Evolutionary conservation across 2,329 filamentous ascomycete species (phyloP), one percentile per base, ranked within the genome.

Genomic region (Ceratocystiopsis minuta): DNA sequence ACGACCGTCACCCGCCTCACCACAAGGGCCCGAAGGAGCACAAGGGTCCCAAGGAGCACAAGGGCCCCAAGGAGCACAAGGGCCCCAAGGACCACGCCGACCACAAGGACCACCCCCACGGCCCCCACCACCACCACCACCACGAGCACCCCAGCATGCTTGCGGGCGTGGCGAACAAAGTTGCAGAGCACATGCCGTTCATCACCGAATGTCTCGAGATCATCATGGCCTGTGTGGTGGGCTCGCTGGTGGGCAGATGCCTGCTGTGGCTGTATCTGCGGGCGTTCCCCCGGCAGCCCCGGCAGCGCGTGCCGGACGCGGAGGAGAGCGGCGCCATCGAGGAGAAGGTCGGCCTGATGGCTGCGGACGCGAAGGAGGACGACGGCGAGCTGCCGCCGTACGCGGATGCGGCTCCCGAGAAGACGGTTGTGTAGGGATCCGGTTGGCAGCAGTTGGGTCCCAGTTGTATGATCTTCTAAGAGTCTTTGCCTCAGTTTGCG

Each of bases 101-200:
- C 17, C 18, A 33, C 36, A n/a, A 38, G 39, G 42, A 45, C 34
- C 38, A 41, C 48, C 48, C 49, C 6, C 24, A 28, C 51, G 52
- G 44, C 18, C 41, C 33, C 47, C 54, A 46, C 45, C 45, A 46
- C 46, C 38, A 47, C 39, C 49, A 48, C 42, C 47, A 50, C 42
- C 43, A 46, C 57, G n/a, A n/a, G n/a, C 56, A 81, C 35, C 54
- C 83, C 38, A 78, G 75, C 42, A 78, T 84, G 68, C 60, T 76
- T 44, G 56, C 79, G 35, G 78, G 77, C 47, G n/a, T n/a, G n/a
- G n/a, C n/a, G n/a, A n/a, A n/a, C n/a, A n/a, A n/a, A n/a, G n/a
- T n/a, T n/a, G n/a, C n/a, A n/a, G n/a, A n/a, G n/a, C n/a, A n/a
- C n/a, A n/a, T n/a, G n/a, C n/a, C n/a, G n/a, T n/a, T n/a, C n/a